Evolutionary conservation across 1,284 basidiomycete genomes (phyloP).

Genomic region (Melampsora larici-populina): DNA sequence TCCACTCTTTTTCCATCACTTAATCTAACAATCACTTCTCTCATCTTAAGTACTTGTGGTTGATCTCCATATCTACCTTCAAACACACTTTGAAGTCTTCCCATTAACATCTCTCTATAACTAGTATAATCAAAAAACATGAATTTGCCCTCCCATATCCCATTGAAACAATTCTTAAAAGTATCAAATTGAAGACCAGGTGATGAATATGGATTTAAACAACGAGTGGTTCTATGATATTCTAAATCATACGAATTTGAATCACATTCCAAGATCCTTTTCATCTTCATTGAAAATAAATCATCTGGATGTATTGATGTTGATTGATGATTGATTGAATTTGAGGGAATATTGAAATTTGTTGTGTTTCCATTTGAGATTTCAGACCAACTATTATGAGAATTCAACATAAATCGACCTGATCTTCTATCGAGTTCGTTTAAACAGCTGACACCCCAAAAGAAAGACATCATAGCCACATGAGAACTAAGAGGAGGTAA

Average conservation of each 20-base stretch:
- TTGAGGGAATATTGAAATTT: background rate
- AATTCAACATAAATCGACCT: background rate
- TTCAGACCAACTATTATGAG: background rate
- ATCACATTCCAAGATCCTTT: conserved; percentile 35
- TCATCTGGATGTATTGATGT: background rate
- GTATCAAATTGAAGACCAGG: conserved; percentile 48
- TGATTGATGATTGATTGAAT: background rate
- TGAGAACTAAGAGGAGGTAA: conserved; percentile 22
- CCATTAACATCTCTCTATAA: conserved; percentile 51
- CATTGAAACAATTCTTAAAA: conserved; percentile 49
- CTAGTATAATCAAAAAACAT: conserved; percentile 52
- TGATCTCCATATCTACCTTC: conserved; percentile 53
- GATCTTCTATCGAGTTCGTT: background rate
- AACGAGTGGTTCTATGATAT: conserved; percentile 47
- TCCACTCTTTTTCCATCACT: conserved; percentile 9
- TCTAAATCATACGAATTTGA: conserved; percentile 50
- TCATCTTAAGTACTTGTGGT: conserved; percentile 52
- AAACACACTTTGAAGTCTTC: conserved; percentile 50
- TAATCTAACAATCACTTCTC: conserved; percentile 48
- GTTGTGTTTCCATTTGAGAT: conserved; percentile 5
- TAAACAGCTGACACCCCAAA: conserved; percentile 6
- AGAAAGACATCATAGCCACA: conserved; percentile 26
- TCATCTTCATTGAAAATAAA: conserved; percentile 29
- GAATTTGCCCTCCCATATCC: conserved; percentile 52
- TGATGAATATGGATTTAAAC: conserved; percentile 45